Evolutionary conservation across 2,329 filamentous ascomycete genomes (phyloP), one percentile per base, ranked within the genome.

Genomic region (Monilinia polystroma): DNA sequence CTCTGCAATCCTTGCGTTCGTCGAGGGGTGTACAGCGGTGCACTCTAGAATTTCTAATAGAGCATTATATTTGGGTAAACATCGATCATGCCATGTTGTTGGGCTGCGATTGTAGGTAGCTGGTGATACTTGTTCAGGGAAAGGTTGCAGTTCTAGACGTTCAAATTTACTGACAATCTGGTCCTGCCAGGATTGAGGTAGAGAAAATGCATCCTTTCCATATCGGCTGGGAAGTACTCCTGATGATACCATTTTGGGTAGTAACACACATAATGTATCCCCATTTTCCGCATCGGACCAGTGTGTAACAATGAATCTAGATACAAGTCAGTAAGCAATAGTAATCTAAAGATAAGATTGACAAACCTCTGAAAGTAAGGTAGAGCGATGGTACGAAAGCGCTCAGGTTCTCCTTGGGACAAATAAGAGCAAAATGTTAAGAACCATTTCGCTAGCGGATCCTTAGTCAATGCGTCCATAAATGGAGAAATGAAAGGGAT

Each of bases 401-500:
- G 85, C 64, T 89, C 85, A 1, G 84, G 76, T 56, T 93, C 88
- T 47, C 96, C 81, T 64, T 92, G 85, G 0, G 91, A 89, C 72
- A 95, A 88, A 63, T 91, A 88, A 18, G 89, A 89, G 78, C 92
- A 97, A 77, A 98, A 97, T 0, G 88, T 84, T 54, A 98, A 84
- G 76, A 97, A 98, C 81, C 88, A 89, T 63, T 79, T 79, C 73
- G 89, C 85, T 73, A 93, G 83, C 0, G 84, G 83, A 55, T 90
- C 86, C 63, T 84, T 84, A 4, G 85, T 87, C 58, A 96, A 79
- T 4, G 81, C 80, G 45, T 89, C 86, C 75, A 86, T 85, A 56
- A 96, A 82, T 4, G 85, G 78, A 20, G 85, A 84, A 66, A 93
- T 84, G 49, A 86, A 84, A 0, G 91, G 86, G 53, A 96, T 87